Conservation (phyloP, 352 stramenopile genomes). For the Phytophthora palmivora region DNA sequence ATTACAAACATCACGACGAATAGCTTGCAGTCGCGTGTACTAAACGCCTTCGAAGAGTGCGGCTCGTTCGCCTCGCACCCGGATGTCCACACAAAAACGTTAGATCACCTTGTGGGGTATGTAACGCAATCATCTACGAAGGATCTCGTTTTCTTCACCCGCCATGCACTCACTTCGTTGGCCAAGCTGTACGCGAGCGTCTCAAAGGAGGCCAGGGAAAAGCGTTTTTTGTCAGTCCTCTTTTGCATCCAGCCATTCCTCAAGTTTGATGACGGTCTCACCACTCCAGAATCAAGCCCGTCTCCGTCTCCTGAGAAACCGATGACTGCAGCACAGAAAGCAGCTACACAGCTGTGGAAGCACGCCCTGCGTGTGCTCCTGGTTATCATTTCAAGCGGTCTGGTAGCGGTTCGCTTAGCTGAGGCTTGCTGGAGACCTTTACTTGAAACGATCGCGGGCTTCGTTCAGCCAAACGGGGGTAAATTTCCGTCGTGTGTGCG, state of each 20-base stretch:
- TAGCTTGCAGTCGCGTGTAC: conserved; percentile 80
- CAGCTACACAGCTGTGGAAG: conserved; percentile 77
- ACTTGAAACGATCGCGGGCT: conserved; percentile 67
- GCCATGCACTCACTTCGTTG: conserved; percentile 75
- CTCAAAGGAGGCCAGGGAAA: conserved; percentile 52
- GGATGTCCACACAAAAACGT: conserved; percentile 62
- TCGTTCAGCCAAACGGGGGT: conserved; percentile 64
- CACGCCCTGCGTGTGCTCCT: conserved; percentile 75
- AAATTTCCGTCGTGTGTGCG: conserved; percentile 65
- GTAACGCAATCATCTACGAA: conserved; percentile 50
- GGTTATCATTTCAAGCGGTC: conserved; percentile 73
- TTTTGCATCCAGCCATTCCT: conserved; percentile 77
- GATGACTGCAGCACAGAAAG: conserved; percentile 68
- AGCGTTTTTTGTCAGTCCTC: conserved; percentile 68
- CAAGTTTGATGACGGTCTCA: conserved; percentile 39
- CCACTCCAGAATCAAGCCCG: conserved; percentile 6
- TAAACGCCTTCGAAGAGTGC: conserved; percentile 89
- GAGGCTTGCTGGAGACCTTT: conserved; percentile 62
- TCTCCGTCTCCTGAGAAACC: conserved; percentile 42
- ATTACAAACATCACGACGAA: conserved; percentile 80
- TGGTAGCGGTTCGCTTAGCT: conserved; percentile 59
- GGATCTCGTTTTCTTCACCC: conserved; percentile 80
- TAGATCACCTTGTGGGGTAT: conserved; percentile 79
- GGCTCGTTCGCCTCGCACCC: conserved; percentile 70
- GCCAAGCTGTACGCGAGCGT: conserved; percentile 82